phyloP scores from a whole-genome alignment of 768 basidiomycete genomes.

The Suillus clintonianus region DNA sequence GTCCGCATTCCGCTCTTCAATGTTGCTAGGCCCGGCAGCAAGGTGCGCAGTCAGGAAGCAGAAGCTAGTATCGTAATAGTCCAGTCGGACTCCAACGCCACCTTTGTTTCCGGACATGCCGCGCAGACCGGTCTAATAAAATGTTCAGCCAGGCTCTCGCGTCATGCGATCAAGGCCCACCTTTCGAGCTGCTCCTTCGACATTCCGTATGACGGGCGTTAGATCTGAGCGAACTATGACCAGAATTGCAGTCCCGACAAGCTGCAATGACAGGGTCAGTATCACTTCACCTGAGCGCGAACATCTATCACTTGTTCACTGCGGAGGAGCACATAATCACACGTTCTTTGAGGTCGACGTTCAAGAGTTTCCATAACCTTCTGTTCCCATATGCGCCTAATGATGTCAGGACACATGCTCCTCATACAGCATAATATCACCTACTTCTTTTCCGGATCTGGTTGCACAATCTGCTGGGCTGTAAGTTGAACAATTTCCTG shows the following conservation, averaged over 20 bases:
- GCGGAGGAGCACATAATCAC: constrained; percentile 81
- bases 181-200: constrained; percentile 91
- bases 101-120: constrained; percentile 99
- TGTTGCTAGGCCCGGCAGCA: constrained; percentile 91
- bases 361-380: constrained; percentile 80
- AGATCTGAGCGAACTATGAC: constrained; percentile 80
- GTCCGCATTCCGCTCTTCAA: constrained; percentile 90
- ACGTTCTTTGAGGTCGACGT: constrained; percentile 62
- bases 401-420: background rate
- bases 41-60: constrained; percentile 97
- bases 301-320: constrained; percentile 77
- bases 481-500: constrained; percentile 98
- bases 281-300: background rate
- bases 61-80: constrained; percentile 88
- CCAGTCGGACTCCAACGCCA: constrained; percentile 89
- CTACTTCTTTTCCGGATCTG: constrained; percentile 90
- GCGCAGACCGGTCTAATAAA: constrained; percentile 71
- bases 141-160: background rate
- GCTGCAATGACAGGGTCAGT: constrained; percentile 43
- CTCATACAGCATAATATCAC: constrained; percentile 11
- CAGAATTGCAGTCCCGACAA: constrained; percentile 93
- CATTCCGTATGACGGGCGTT: constrained; percentile 80
- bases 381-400: constrained; percentile 84
- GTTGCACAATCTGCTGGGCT: constrained; percentile 95
- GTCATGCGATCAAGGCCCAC: constrained; percentile 38